These are phyloP conservation scores for Nidula niveotomentosa DNA, from an alignment of 1,284 basidiomycete genomes.

Conservation along the genomic window DNA sequence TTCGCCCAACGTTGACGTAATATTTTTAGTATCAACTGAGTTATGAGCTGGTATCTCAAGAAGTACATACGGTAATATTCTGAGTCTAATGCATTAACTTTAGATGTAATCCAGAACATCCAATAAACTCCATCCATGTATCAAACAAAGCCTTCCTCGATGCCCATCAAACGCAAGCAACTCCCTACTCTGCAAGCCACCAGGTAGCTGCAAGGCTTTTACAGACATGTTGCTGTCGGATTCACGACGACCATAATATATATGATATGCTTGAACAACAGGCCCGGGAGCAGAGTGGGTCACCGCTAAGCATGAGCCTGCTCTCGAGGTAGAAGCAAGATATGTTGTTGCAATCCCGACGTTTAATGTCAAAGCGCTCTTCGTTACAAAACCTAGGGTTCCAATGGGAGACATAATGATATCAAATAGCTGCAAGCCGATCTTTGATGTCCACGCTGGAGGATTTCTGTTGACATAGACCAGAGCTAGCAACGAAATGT, in stretches of 20 bases:
- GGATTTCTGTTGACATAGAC: constrained; percentile 13
- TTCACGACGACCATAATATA: constrained; percentile 8
- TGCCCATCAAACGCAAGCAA: constrained; percentile 17
- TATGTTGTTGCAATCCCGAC: constrained; percentile 14
- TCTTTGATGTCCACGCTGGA: constrained; percentile 16
- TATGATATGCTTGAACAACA: constrained; percentile 14
- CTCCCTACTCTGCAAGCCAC: constrained; percentile 14
- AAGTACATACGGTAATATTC: not conserved
- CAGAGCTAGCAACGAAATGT: constrained; percentile 13
- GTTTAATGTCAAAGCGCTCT: constrained; percentile 9
- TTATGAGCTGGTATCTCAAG: too few species aligned
- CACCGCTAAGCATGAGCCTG: constrained; percentile 13
- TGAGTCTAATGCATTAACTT: not conserved
- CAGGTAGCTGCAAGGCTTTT: constrained; percentile 12
- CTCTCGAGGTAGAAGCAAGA: constrained; percentile 10
- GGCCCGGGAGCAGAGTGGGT: constrained; percentile 17
- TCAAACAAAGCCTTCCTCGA: constrained; percentile 16
- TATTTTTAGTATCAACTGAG: too few species aligned
- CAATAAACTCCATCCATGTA: constrained; percentile 13
- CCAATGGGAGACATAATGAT: constrained; percentile 7
- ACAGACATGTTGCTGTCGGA: constrained; percentile 9
- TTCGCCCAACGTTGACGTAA: too few species aligned
- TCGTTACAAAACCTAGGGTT: constrained; percentile 9
- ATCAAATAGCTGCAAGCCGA: constrained; percentile 15
- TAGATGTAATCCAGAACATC: not conserved